phyloP scores from a whole-genome alignment of 352 stramenopile species.

The Thalassiosira delicatula region DNA sequence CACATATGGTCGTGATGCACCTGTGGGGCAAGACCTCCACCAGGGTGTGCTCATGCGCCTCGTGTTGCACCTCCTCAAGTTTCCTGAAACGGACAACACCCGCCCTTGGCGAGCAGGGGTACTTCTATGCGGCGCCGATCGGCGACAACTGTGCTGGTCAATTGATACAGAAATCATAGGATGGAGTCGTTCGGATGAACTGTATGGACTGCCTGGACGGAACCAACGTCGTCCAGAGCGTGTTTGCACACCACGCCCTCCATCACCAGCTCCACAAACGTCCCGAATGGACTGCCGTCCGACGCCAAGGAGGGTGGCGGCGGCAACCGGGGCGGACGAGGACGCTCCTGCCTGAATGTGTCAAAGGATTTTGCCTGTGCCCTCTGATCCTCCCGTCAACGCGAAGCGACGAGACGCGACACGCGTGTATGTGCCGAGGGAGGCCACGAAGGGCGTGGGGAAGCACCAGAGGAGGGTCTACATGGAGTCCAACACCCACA shows the following conservation, averaged over 20 bases:
- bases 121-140: slow-evolving; percentile 66
- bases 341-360: slow-evolving; percentile 50
- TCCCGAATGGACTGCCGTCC: slow-evolving; percentile 39
- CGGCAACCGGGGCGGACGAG: slow-evolving; percentile 29
- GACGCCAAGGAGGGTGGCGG: slow-evolving; percentile 7
- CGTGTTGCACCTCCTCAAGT: too few species aligned
- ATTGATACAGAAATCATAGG: slow-evolving; percentile 82
- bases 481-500: too few species aligned
- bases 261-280: slow-evolving; percentile 87
- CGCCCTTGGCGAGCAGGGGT: slow-evolving; percentile 84
- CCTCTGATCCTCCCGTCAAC: slow-evolving; percentile 81
- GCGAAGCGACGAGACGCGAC: slow-evolving; percentile 91
- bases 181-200: slow-evolving; percentile 94
- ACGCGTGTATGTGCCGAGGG: too few species aligned
- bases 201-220: slow-evolving; percentile 98
- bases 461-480: too few species aligned
- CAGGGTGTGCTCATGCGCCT: too few species aligned
- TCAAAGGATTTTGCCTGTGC: slow-evolving; percentile 47
- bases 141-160: slow-evolving; percentile 29
- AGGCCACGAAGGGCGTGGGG: too few species aligned
- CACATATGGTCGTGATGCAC: too few species aligned
- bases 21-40: too few species aligned
- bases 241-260: slow-evolving; percentile 90
- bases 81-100: slow-evolving; percentile 89
- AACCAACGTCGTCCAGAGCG: slow-evolving; percentile 95